phyloP scores from a whole-genome alignment of 1,284 basidiomycete genomes.

The Coniferiporia sulphurascens region DNA sequence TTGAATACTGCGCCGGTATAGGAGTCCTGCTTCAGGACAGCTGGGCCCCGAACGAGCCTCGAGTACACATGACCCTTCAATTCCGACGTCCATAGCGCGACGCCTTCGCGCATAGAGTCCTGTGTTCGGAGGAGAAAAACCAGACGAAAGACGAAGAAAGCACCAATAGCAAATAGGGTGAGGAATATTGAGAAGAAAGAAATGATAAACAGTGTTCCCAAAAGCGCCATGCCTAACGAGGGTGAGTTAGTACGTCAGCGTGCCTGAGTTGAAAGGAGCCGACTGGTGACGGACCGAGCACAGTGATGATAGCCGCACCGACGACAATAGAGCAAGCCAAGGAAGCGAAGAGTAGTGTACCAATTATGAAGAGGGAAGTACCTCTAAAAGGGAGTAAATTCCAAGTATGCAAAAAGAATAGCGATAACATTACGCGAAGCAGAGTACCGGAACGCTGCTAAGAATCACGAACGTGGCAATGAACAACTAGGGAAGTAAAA shows the following conservation, averaged over 20 bases:
- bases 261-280: background rate
- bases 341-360: background rate
- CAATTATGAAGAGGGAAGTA: background rate
- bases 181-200: too few species aligned
- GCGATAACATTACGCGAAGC: background rate
- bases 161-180: too few species aligned
- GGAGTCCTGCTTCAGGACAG: too few species aligned
- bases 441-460: background rate
- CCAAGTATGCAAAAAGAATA: background rate
- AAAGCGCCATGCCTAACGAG: background rate
- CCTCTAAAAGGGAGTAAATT: background rate
- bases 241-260: background rate
- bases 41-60: too few species aligned
- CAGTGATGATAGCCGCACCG: background rate
- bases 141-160: too few species aligned
- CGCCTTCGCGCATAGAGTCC: too few species aligned
- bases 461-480: background rate
- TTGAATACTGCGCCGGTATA: too few species aligned
- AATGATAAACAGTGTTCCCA: background rate
- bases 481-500: background rate
- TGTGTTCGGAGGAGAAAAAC: too few species aligned
- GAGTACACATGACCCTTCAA: too few species aligned
- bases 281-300: background rate
- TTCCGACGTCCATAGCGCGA: too few species aligned
- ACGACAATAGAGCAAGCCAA: background rate